phyloP scores from a whole-genome alignment of 192 early-diverging fungal species.

The Entomortierella beljakovae region DNA sequence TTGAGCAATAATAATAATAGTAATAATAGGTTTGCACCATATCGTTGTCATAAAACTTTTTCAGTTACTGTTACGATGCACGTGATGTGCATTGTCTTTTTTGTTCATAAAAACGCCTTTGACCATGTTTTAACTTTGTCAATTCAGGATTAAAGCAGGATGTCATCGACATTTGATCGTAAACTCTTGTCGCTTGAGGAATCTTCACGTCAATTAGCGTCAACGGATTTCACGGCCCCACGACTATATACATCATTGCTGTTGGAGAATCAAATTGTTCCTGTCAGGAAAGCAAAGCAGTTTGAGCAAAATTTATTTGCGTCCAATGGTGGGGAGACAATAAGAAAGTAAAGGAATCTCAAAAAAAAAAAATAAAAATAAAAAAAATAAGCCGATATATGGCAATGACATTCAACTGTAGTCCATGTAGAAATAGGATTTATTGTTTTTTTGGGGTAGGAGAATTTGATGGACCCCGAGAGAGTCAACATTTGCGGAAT shows the following conservation, averaged over 20 bases:
- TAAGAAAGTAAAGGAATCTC: slow-evolving; percentile 19
- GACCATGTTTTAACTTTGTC: neutral
- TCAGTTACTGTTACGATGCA: neutral
- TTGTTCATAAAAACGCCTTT: neutral
- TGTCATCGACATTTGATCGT: slow-evolving; percentile 16
- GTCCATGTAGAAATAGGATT: too few relatives aligned
- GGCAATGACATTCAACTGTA: too few relatives aligned
- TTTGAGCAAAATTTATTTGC: slow-evolving; percentile 36
- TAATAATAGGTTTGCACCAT: too few relatives aligned
- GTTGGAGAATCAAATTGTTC: slow-evolving; percentile 42
- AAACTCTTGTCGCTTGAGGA: slow-evolving; percentile 29
- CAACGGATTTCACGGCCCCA: slow-evolving; percentile 30
- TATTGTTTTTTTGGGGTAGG: too few relatives aligned
- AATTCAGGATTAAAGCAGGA: neutral
- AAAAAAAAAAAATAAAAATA: neutral
- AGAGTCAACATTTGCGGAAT: too few relatives aligned
- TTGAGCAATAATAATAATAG: too few relatives aligned
- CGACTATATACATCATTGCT: slow-evolving; percentile 40
- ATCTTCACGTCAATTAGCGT: slow-evolving; percentile 25
- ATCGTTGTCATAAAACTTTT: too few relatives aligned
- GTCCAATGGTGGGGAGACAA: slow-evolving; percentile 11
- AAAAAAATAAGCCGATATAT: slow-evolving; percentile 7
- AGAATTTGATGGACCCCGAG: too few relatives aligned
- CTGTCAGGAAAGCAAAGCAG: slow-evolving; percentile 35
- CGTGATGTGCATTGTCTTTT: neutral